A percentile compares a stretch with the other conserved stretches of the same genome.
Evolutionary conservation across 768 basidiomycete species (phyloP).

Genomic region (Tricholoma bakamatsutake): DNA sequence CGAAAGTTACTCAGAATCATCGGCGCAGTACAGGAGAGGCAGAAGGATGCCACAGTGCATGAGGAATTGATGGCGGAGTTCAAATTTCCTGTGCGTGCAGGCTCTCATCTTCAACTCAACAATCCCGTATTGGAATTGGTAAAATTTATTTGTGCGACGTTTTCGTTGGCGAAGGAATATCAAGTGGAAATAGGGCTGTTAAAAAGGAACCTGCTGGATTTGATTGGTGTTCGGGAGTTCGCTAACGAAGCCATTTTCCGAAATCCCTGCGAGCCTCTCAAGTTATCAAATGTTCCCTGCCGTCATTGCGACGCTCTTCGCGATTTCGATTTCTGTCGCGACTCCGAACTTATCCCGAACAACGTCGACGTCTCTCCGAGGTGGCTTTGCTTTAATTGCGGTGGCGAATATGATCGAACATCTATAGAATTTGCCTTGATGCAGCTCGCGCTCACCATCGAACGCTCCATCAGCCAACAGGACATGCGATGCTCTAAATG

Average conservation of each 20-base stretch:
- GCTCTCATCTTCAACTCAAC: slow-evolving; percentile 70
- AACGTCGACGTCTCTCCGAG: slow-evolving; percentile 42
- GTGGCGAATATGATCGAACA: slow-evolving; percentile 82
- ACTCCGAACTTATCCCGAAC: slow-evolving; percentile 72
- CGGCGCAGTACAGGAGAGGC: slow-evolving; percentile 52
- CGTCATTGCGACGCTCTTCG: slow-evolving; percentile 77
- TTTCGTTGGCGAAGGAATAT: slow-evolving; percentile 74
- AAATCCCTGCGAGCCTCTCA: slow-evolving; percentile 88
- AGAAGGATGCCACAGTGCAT: slow-evolving; percentile 54
- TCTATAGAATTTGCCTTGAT: slow-evolving; percentile 86
- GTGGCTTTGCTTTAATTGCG: slow-evolving; percentile 71
- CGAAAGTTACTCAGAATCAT: slow-evolving; percentile 72
- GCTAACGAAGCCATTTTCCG: slow-evolving; percentile 78
- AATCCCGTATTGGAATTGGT: slow-evolving; percentile 86
- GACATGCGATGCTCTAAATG: slow-evolving; percentile 88
- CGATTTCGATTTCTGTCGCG: slow-evolving; percentile 95
- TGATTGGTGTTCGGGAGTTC: slow-evolving; percentile 84
- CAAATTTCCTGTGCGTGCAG: slow-evolving; percentile 82
- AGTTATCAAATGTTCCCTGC: slow-evolving; percentile 83
- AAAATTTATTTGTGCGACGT: slow-evolving; percentile 81
- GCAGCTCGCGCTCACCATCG: slow-evolving; percentile 62
- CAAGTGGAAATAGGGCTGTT: slow-evolving; percentile 83
- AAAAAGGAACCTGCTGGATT: slow-evolving; percentile 83
- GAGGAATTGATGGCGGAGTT: slow-evolving; percentile 51
- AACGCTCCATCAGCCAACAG: slow-evolving; percentile 78